These are phyloP conservation scores for Spinellus fusiger DNA, from an alignment of 192 early-diverging fungal species.

Conservation along the genomic window DNA sequence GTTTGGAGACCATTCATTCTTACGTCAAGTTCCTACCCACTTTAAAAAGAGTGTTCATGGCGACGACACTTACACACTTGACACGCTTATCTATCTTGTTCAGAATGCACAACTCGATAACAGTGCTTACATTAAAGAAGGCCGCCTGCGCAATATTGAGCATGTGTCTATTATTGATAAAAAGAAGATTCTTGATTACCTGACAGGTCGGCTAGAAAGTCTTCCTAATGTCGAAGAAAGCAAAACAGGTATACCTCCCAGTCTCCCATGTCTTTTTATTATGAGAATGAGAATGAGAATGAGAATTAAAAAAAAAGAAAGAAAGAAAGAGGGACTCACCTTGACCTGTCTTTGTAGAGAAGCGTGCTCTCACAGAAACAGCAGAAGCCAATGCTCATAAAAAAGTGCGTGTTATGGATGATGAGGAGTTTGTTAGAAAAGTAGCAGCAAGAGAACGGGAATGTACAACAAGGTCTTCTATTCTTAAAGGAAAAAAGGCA, in stretches of 20 bases:
- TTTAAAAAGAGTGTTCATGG: slow-evolving; percentile 44
- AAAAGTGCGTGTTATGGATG: slow-evolving; percentile 25
- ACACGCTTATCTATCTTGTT: slow-evolving; percentile 67
- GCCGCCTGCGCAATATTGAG: slow-evolving; percentile 49
- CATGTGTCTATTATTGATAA: slow-evolving; percentile 74
- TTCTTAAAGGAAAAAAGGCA: slow-evolving; percentile 38
- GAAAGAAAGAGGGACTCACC: too few species aligned
- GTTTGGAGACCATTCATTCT: slow-evolving; percentile 53
- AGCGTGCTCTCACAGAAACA: slow-evolving; percentile 13
- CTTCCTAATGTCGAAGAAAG: slow-evolving; percentile 20
- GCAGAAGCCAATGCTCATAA: slow-evolving; percentile 30
- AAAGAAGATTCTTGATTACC: slow-evolving; percentile 60
- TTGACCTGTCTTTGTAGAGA: slow-evolving; percentile 4
- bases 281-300: too few species aligned
- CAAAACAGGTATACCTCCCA: neutral
- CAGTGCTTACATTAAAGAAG: slow-evolving; percentile 65
- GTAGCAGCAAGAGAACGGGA: slow-evolving; percentile 36
- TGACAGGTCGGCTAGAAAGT: slow-evolving; percentile 53
- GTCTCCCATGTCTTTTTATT: too few species aligned
- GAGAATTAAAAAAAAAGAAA: too few species aligned
- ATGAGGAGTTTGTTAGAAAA: slow-evolving; percentile 31
- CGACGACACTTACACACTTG: slow-evolving; percentile 63
- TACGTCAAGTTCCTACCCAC: slow-evolving; percentile 51
- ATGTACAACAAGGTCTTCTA: slow-evolving; percentile 33
- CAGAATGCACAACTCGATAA: slow-evolving; percentile 58